These are phyloP conservation scores for Aspergillus fijiensis DNA, from an alignment of 2,329 filamentous ascomycete genomes.

Conservation along the genomic window DNA sequence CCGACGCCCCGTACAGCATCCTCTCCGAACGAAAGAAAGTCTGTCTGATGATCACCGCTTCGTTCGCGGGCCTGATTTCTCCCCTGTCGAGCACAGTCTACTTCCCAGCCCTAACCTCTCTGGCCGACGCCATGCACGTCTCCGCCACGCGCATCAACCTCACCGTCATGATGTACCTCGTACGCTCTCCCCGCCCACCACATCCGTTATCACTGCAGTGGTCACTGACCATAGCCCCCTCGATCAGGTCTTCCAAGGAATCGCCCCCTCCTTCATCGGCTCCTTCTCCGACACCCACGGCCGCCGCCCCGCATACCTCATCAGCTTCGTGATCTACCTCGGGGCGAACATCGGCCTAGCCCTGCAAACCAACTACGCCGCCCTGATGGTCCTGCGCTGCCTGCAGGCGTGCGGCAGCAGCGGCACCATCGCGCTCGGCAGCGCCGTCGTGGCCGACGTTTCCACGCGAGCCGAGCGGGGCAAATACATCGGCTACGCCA, in stretches of 20 bases:
- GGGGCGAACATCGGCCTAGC: conserved; percentile 41
- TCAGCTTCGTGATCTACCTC: conserved; percentile 52
- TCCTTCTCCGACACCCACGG: conserved; percentile 62
- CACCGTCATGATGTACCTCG: conserved; percentile 51
- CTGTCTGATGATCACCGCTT: conserved; percentile 5
- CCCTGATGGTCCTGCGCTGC: conserved; percentile 39
- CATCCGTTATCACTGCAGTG: background rate
- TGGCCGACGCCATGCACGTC: conserved; percentile 40
- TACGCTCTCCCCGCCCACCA: conserved; percentile 16
- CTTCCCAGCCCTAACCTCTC: conserved; percentile 31
- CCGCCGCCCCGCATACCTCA: conserved; percentile 60
- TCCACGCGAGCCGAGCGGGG: conserved; percentile 68
- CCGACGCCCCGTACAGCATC: conserved; percentile 6
- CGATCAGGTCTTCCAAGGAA: conserved; percentile 56
- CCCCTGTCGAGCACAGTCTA: conserved; percentile 33
- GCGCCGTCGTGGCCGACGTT: conserved; percentile 71
- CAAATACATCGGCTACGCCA: conserved; percentile 69
- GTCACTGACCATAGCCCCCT: background rate
- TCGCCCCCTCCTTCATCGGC: conserved; percentile 62
- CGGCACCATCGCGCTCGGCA: conserved; percentile 68
- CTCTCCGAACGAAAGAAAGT: conserved; percentile 7
- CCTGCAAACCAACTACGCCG: conserved; percentile 33
- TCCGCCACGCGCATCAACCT: conserved; percentile 46
- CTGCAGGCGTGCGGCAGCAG: conserved; percentile 54
- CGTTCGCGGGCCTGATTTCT: conserved; percentile 19